Conservation (phyloP, 2,329 filamentous ascomycete species). For the Talaromyces sp. region DNA sequence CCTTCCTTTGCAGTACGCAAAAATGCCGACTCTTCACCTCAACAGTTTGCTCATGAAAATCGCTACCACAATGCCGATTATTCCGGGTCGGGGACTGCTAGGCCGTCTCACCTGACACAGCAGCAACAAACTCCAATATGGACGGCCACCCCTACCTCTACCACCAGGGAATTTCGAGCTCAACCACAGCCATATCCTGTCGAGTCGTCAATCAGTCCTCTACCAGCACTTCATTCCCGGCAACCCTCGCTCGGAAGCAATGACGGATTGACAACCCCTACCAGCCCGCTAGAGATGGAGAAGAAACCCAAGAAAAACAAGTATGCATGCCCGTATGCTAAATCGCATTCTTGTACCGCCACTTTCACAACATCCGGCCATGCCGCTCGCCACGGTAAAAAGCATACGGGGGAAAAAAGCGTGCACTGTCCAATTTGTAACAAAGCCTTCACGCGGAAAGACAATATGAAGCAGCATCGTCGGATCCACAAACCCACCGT, state of each 20-base stretch:
- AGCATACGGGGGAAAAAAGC: constrained; percentile 65
- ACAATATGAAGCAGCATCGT: constrained; percentile 67
- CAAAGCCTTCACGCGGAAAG: constrained; percentile 64
- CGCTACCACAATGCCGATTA: constrained; percentile 3
- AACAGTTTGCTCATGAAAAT: not conserved
- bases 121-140: not conserved
- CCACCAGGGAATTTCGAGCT: not conserved
- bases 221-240: constrained; percentile 5
- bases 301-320: constrained; percentile 53
- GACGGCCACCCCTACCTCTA: not conserved
- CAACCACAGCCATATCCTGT: not conserved
- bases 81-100: constrained; percentile 1
- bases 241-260: constrained; percentile 11
- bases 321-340: constrained; percentile 61
- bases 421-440: constrained; percentile 64
- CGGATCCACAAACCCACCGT: constrained; percentile 50
- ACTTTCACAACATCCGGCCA: constrained; percentile 65
- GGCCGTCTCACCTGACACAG: constrained; percentile 1
- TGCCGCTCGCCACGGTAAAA: constrained; percentile 64
- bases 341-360: constrained; percentile 55
- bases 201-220: not conserved
- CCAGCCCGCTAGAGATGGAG: constrained; percentile 20
- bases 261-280: constrained; percentile 1
- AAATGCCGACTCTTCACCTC: constrained; percentile 1
- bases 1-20: constrained; percentile 13